phyloP scores from a whole-genome alignment of 257 asterid species.

The Eustoma russellianum region DNA sequence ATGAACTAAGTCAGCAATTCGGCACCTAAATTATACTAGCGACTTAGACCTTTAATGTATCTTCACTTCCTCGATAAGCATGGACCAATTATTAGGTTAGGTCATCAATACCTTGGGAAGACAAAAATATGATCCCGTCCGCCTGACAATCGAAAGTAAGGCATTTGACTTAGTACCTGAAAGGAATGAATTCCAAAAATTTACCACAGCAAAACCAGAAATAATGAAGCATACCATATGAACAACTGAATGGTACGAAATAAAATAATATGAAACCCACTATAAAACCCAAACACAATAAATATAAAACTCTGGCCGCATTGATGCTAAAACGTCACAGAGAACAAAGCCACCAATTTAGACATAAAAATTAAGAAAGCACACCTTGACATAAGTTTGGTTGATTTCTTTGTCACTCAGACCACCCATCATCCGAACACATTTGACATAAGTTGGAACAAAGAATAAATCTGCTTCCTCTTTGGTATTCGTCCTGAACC shows the following conservation, averaged over 20 bases:
- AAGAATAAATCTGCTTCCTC: constrained; percentile 86
- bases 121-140: constrained; percentile 90
- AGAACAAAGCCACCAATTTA: background rate
- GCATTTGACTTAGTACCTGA: constrained; percentile 97
- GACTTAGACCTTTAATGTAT: no score
- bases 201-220: no score
- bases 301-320: background rate
- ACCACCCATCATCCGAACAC: constrained; percentile 93
- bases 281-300: background rate
- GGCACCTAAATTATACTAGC: no score
- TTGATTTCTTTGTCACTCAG: constrained; percentile 86
- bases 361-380: background rate
- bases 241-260: background rate
- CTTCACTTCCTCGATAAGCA: no score
- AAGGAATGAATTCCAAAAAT: constrained; percentile 24
- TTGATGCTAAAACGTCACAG: background rate
- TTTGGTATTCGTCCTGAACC: constrained; percentile 59
- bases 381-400: constrained; percentile 77
- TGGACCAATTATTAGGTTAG: background rate
- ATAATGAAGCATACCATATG: background rate
- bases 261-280: background rate
- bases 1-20: no score
- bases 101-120: constrained; percentile 65
- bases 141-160: constrained; percentile 84
- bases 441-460: constrained; percentile 82